A percentile compares a stretch with the other conserved stretches of the same genome.
These are phyloP conservation scores for Clausena lansium DNA, from an alignment of 345 rosid species.

Conservation along the genomic window DNA sequence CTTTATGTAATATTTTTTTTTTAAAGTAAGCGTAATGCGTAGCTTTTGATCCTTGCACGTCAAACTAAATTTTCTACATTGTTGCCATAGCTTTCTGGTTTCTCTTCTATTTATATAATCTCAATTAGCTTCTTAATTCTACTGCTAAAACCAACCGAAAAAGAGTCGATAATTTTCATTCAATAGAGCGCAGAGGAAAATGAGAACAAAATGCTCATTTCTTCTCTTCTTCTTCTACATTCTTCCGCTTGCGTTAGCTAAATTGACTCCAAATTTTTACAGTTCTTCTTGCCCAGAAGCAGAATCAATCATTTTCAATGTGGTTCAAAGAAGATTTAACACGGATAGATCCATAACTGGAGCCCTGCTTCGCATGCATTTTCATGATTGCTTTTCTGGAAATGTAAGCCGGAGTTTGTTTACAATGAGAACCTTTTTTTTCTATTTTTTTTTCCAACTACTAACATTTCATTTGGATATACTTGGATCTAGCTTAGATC, in stretches of 20 bases:
- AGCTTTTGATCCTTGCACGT: background rate
- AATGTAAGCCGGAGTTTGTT: too few species aligned
- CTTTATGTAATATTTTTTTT: too few species aligned
- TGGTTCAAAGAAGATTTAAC: constrained; percentile 39
- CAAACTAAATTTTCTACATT: background rate
- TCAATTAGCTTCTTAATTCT: too few species aligned
- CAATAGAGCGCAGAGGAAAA: background rate
- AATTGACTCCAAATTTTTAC: constrained; percentile 58
- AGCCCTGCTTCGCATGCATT: constrained; percentile 85
- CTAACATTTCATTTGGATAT: background rate
- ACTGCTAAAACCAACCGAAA: background rate
- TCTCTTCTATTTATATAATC: background rate
- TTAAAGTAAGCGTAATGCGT: too few species aligned
- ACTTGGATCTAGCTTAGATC: too few species aligned
- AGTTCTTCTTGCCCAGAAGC: constrained; percentile 55
- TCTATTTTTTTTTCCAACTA: background rate
- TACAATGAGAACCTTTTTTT: too few species aligned
- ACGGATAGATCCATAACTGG: constrained; percentile 48
- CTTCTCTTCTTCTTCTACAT: constrained; percentile 22
- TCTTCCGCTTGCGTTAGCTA: constrained; percentile 40
- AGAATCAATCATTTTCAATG: constrained; percentile 44
- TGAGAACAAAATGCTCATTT: constrained; percentile 11
- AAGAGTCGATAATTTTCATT: too few species aligned
- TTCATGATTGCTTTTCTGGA: constrained; percentile 72
- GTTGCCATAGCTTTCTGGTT: background rate